phyloP scores from a whole-genome alignment of 1,284 basidiomycete species.

The Coniophora puteana region DNA sequence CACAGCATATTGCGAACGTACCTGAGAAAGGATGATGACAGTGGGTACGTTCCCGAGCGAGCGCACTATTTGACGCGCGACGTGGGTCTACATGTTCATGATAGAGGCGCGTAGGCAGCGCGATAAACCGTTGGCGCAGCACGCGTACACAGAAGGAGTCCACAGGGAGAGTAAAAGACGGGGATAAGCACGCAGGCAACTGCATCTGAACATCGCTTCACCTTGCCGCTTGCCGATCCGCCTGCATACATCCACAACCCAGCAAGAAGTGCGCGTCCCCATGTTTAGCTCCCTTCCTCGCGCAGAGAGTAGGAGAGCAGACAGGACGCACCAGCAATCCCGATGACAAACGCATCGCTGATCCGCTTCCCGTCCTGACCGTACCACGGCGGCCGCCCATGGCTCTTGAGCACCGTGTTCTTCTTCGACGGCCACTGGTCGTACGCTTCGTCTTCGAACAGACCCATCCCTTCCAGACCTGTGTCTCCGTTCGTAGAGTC shows the following conservation, averaged over 20 bases:
- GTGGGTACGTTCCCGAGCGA: slow-evolving; percentile 82
- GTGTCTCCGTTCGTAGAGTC: too few relatives aligned
- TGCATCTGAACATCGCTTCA: slow-evolving; percentile 28
- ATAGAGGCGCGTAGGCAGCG: slow-evolving; percentile 10
- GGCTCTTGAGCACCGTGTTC: slow-evolving; percentile 80
- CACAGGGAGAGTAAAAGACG: too few relatives aligned
- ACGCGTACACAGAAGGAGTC: too few relatives aligned
- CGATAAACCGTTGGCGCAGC: slow-evolving; percentile 2
- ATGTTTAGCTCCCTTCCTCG: too few relatives aligned
- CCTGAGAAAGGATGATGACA: slow-evolving; percentile 86
- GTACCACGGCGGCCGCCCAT: slow-evolving; percentile 84
- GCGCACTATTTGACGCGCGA: slow-evolving; percentile 85
- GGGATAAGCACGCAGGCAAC: too few relatives aligned
- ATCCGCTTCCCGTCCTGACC: slow-evolving; percentile 66
- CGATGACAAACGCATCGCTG: slow-evolving; percentile 86
- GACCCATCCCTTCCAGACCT: slow-evolving; percentile 28
- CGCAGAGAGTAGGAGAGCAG: too few relatives aligned
- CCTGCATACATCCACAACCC: slow-evolving; percentile 38
- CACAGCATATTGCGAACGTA: slow-evolving; percentile 21
- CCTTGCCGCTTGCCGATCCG: slow-evolving; percentile 93
- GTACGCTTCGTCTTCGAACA: slow-evolving; percentile 18
- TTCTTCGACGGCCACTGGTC: slow-evolving; percentile 37
- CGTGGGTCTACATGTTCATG: slow-evolving; percentile 65
- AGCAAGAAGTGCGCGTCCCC: slow-evolving; percentile 9
- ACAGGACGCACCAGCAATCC: slow-evolving; percentile 75